phyloP scores from a whole-genome alignment of 1,284 basidiomycete species.

The Pascua guehoae region DNA sequence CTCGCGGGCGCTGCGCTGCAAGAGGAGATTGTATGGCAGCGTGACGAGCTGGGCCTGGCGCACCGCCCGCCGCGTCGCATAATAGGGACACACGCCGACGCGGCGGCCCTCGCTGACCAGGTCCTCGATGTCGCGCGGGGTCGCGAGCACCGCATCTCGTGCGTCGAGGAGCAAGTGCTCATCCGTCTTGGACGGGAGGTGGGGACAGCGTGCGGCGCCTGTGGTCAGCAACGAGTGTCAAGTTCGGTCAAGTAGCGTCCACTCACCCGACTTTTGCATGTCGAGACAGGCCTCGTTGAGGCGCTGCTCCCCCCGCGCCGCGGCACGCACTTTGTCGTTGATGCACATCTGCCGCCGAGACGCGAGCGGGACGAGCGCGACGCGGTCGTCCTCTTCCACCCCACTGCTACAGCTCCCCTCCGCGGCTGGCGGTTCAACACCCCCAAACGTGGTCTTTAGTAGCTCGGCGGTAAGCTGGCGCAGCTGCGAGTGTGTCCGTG shows the following conservation, averaged over 20 bases:
- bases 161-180: slow-evolving; percentile 74
- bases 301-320: slow-evolving; percentile 58
- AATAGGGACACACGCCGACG: slow-evolving; percentile 82
- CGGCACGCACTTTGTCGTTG: slow-evolving; percentile 60
- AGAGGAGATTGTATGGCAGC: slow-evolving; percentile 87
- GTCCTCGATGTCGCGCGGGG: slow-evolving; percentile 92
- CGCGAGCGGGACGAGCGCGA: slow-evolving; percentile 71
- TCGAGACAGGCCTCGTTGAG: slow-evolving; percentile 91
- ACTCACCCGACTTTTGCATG: slow-evolving; percentile 66
- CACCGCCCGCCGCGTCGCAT: slow-evolving; percentile 80
- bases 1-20: slow-evolving; percentile 79
- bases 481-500: slow-evolving; percentile 91
- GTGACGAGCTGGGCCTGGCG: slow-evolving; percentile 87
- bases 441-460: slow-evolving; percentile 54
- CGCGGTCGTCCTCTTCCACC: slow-evolving; percentile 12
- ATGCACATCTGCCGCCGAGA: slow-evolving; percentile 94
- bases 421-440: background rate
- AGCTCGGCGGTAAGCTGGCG: slow-evolving; percentile 87
- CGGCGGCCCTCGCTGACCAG: slow-evolving; percentile 68
- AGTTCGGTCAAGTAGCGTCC: background rate
- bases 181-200: slow-evolving; percentile 71
- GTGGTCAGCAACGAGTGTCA: background rate
- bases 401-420: background rate
- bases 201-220: slow-evolving; percentile 67
- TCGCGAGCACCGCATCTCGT: slow-evolving; percentile 79